phyloP scores from a whole-genome alignment of 2,329 filamentous ascomycete genomes.

The Ploettnerulaceae sp. region DNA sequence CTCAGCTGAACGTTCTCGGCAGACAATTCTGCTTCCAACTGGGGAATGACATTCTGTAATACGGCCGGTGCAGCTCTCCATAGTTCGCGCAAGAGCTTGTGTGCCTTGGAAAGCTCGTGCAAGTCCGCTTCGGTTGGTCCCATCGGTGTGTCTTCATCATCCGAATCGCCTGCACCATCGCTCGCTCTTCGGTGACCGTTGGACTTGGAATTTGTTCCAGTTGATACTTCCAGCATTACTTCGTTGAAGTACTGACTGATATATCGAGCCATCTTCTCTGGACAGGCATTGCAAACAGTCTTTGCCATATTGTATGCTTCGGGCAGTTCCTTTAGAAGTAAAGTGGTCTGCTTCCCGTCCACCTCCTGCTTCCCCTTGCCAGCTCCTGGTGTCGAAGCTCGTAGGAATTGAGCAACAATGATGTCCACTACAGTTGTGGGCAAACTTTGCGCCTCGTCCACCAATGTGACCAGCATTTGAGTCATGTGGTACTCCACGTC shows the following conservation, averaged over 20 bases:
- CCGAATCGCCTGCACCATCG: conserved; percentile 55
- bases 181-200: conserved; percentile 48
- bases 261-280: conserved; percentile 91
- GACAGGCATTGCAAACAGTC: conserved; percentile 80
- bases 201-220: conserved; percentile 41
- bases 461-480: conserved; percentile 73
- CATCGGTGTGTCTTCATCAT: conserved; percentile 54
- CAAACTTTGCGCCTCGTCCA: conserved; percentile 78
- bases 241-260: conserved; percentile 97
- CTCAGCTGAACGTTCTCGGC: conserved; percentile 86
- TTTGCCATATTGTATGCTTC: conserved; percentile 96
- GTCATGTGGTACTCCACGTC: conserved; percentile 93
- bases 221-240: conserved; percentile 80
- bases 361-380: conserved; percentile 50
- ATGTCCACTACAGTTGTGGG: conserved; percentile 82
- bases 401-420: conserved; percentile 91
- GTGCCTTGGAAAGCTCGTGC: conserved; percentile 83
- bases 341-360: conserved; percentile 74
- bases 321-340: conserved; percentile 82
- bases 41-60: conserved; percentile 87
- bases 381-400: conserved; percentile 67
- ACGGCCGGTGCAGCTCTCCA: conserved; percentile 90
- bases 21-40: conserved; percentile 85
- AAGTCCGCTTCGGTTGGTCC: conserved; percentile 79
- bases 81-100: conserved; percentile 81